Conservation (phyloP, 2,329 filamentous ascomycete species). For the Pseudogymnoascus sp. region DNA sequence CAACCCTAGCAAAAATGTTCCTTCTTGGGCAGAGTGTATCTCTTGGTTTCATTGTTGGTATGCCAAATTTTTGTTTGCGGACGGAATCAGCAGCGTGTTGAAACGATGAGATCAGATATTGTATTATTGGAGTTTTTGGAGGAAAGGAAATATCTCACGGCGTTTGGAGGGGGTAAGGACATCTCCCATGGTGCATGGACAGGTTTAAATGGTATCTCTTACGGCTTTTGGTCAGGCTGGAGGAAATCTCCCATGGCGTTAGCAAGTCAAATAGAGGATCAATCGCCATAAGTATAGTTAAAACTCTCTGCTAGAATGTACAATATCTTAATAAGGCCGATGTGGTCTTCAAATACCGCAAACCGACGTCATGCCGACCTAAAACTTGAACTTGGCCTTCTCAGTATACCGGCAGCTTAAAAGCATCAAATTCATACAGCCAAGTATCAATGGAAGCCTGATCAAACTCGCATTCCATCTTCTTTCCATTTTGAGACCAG, state of each 20-base stretch:
- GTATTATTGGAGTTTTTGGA: not conserved
- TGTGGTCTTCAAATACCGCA: not conserved
- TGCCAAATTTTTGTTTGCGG: constrained; percentile 4
- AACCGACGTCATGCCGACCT: not conserved
- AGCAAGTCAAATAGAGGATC: not conserved
- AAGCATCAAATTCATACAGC: constrained; percentile 34
- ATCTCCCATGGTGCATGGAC: not conserved
- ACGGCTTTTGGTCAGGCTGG: not conserved
- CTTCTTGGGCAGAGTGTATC: constrained; percentile 3
- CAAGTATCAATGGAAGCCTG: constrained; percentile 34
- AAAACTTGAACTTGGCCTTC: not conserved
- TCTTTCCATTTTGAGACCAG: constrained; percentile 31
- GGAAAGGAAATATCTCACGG: not conserved
- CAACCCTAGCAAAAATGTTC: not conserved
- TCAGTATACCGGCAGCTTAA: constrained; percentile 35
- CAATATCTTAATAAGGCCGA: not conserved
- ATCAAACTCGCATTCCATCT: constrained; percentile 34
- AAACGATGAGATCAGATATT: not conserved
- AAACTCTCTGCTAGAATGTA: constrained; percentile 5
- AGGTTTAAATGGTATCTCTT: not conserved
- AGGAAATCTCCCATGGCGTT: not conserved
- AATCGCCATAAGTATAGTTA: not conserved
- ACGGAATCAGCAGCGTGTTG: not conserved
- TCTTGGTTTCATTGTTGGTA: not conserved
- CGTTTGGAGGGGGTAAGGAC: not conserved